These are phyloP conservation scores for Croton setiger DNA, from an alignment of 441 rosid genomes.

Conservation along the genomic window DNA sequence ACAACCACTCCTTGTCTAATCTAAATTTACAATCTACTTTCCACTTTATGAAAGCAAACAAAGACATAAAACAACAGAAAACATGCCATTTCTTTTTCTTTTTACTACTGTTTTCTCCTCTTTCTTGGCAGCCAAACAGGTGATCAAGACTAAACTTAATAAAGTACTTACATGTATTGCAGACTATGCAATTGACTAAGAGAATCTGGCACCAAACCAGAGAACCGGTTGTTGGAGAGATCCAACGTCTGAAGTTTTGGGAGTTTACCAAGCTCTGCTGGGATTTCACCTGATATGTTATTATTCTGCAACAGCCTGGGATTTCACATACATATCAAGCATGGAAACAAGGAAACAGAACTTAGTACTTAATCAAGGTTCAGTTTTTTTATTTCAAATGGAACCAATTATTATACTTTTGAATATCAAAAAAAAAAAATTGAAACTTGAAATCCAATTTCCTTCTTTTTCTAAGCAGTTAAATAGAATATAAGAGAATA, in stretches of 20 bases:
- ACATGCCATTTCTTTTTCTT: neutral
- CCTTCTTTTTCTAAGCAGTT: neutral
- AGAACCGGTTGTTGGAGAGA: slow-evolving; percentile 71
- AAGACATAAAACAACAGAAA: slow-evolving; percentile 6
- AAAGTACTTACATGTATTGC: slow-evolving; percentile 62
- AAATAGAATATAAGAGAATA: slow-evolving; percentile 3
- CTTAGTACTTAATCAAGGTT: neutral
- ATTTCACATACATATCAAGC: slow-evolving; percentile 29
- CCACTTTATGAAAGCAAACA: slow-evolving; percentile 7
- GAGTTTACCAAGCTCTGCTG: slow-evolving; percentile 61
- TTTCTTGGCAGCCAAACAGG: slow-evolving; percentile 26
- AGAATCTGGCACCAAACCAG: slow-evolving; percentile 53
- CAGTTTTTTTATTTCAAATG: neutral
- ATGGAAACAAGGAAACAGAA: slow-evolving; percentile 8
- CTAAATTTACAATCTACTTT: neutral
- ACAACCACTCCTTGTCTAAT: neutral
- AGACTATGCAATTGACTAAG: slow-evolving; percentile 55
- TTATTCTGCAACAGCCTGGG: slow-evolving; percentile 75
- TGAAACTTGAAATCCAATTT: neutral
- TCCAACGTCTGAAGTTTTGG: slow-evolving; percentile 74
- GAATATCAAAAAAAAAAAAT: neutral
- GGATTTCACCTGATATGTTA: slow-evolving; percentile 72
- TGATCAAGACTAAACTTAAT: neutral
- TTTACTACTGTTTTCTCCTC: slow-evolving; percentile 6
- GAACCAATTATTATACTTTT: neutral